These are phyloP conservation scores for Zygoascus sp. DNA, from an alignment of 1,139 yeast species.

Conservation along the genomic window DNA sequence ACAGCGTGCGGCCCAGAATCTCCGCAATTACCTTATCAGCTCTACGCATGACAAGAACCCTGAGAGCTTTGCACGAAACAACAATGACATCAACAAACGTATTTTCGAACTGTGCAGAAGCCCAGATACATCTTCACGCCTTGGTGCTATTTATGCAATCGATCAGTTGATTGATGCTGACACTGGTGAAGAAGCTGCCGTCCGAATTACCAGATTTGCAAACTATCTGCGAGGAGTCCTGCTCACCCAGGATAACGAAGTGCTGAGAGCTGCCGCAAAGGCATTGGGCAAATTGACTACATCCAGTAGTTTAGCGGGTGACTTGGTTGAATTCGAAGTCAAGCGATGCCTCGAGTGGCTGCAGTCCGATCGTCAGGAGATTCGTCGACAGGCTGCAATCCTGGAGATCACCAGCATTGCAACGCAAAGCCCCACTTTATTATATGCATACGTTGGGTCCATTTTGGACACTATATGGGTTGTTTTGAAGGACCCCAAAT, in stretches of 20 bases:
- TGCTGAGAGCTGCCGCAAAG: conserved; percentile 80
- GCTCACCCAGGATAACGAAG: conserved; percentile 75
- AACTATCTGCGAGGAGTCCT: conserved; percentile 79
- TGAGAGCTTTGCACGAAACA: conserved; percentile 69
- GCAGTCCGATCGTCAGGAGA: conserved; percentile 75
- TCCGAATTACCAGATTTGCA: conserved; percentile 85
- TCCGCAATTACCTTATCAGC: conserved; percentile 61
- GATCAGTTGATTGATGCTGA: conserved; percentile 82
- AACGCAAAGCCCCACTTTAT: conserved; percentile 77
- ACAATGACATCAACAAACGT: conserved; percentile 80
- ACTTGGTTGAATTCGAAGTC: conserved; percentile 89
- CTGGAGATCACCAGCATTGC: conserved; percentile 80
- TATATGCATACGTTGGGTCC: conserved; percentile 73
- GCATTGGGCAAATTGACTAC: conserved; percentile 85
- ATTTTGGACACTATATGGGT: conserved; percentile 83
- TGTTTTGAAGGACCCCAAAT: conserved; percentile 74
- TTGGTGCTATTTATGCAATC: conserved; percentile 90
- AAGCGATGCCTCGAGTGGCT: conserved; percentile 89
- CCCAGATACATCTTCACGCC: conserved; percentile 62
- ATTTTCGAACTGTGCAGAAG: conserved; percentile 83
- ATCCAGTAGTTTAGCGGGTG: conserved; percentile 84
- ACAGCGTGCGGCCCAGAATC: conserved; percentile 50
- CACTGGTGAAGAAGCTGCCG: conserved; percentile 70
- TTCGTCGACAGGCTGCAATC: conserved; percentile 86
- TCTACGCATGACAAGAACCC: conserved; percentile 46